Percentiles rank a stretch among this genome's conserved stretches.
Conservation (phyloP, 768 basidiomycete genomes). For the Rhizopogon vinicolor region DNA sequence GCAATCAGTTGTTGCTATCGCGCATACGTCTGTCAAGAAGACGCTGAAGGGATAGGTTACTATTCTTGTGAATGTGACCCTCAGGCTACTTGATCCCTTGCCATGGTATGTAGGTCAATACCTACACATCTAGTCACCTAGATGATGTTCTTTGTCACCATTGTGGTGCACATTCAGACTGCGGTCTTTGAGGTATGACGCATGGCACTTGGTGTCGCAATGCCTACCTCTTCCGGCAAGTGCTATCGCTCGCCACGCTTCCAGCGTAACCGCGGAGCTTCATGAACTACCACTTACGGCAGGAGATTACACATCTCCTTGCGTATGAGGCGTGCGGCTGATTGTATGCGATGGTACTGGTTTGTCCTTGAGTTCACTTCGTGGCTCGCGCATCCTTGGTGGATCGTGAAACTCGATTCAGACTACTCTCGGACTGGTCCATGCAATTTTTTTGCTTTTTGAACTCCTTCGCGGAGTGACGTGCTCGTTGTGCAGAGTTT, state of each 20-base stretch:
- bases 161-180: conserved; percentile 1
- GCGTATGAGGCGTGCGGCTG: conserved; percentile 16
- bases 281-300: neutral
- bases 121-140: neutral
- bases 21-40: neutral
- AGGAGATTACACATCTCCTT: conserved; percentile 1
- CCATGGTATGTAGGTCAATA: neutral
- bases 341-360: neutral
- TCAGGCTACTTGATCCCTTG: neutral
- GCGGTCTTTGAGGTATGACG: neutral
- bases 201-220: no score
- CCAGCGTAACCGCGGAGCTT: neutral
- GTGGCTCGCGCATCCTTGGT: conserved; percentile 13
- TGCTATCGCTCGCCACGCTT: neutral
- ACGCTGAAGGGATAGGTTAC: neutral
- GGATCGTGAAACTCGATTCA: conserved; percentile 27
- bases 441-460: conserved; percentile 2
- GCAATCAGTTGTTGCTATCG: neutral
- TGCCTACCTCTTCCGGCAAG: neutral
- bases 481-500: conserved; percentile 1
- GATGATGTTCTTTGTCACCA: neutral
- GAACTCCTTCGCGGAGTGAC: conserved; percentile 6
- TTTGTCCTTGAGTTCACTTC: conserved; percentile 26
- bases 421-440: conserved; percentile 18
- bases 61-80: no score